phyloP scores from a whole-genome alignment of 1,284 basidiomycete genomes.

The Moesziomyces sp. region DNA sequence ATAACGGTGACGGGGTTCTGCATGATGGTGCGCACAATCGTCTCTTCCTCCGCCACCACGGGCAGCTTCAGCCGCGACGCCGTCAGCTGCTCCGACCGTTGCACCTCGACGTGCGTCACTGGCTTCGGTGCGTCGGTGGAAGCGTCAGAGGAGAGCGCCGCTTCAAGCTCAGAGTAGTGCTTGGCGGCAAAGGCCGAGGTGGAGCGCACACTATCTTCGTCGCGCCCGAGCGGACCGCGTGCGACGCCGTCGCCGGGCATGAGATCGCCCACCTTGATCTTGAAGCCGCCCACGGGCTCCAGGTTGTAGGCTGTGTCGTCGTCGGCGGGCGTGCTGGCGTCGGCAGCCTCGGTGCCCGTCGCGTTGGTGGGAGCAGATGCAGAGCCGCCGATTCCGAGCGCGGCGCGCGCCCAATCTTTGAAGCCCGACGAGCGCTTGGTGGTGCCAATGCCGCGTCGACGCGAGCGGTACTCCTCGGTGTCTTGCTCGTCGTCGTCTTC shows the following conservation, averaged over 20 bases:
- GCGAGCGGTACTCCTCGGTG: constrained; percentile 29
- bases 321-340: constrained; percentile 16
- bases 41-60: constrained; percentile 91
- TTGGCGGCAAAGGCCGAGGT: constrained; percentile 55
- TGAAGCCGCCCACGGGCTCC: constrained; percentile 60
- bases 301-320: constrained; percentile 49
- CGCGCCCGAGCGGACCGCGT: constrained; percentile 63
- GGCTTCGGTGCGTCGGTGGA: constrained; percentile 1
- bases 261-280: constrained; percentile 60
- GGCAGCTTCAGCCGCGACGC: constrained; percentile 84
- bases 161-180: constrained; percentile 45
- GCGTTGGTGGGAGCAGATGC: constrained; percentile 10
- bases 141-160: constrained; percentile 16
- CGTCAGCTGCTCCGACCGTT: constrained; percentile 79
- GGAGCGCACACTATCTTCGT: constrained; percentile 31
- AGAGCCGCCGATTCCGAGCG: constrained; percentile 49
- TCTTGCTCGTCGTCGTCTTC: constrained; percentile 27
- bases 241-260: constrained; percentile 60
- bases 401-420: constrained; percentile 65
- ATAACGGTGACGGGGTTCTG: constrained; percentile 82
- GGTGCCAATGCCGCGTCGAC: constrained; percentile 48
- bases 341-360: constrained; percentile 8
- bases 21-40: constrained; percentile 89
- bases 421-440: constrained; percentile 55
- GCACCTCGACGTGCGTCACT: constrained; percentile 74